A percentile compares a stretch with the other conserved stretches of the same genome.
Evolutionary conservation across 306 rosid species (phyloP).

Genomic region (Malus sylvestris): DNA sequence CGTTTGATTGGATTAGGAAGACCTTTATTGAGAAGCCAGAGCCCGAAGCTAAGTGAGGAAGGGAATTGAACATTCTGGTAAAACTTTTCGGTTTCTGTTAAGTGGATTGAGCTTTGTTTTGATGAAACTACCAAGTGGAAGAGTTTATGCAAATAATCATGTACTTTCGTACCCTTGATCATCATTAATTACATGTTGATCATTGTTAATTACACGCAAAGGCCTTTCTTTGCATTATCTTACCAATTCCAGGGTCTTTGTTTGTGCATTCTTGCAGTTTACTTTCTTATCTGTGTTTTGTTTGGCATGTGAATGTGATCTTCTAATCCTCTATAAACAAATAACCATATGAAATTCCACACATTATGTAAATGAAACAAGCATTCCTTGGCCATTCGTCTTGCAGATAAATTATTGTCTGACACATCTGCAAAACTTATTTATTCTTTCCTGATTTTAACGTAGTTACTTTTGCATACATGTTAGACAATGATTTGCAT

Average conservation of each 20-base stretch:
- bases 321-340: too few relatives aligned
- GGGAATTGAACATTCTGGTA: slow-evolving; percentile 10
- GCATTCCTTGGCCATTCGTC: too few relatives aligned
- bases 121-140: slow-evolving; percentile 1
- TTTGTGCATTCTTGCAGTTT: not conserved
- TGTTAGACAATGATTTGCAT: not conserved
- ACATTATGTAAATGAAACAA: not conserved
- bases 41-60: slow-evolving; percentile 42
- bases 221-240: not conserved
- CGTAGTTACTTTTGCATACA: not conserved
- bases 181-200: not conserved
- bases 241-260: not conserved
- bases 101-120: not conserved
- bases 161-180: slow-evolving; percentile 1
- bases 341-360: not conserved
- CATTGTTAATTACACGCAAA: slow-evolving; percentile 12
- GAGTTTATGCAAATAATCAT: slow-evolving; percentile 21
- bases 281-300: not conserved
- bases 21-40: slow-evolving; percentile 67
- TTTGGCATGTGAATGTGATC: too few relatives aligned
- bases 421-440: fast-evolving
- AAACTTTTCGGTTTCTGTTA: slow-evolving; percentile 14
- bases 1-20: slow-evolving; percentile 72
- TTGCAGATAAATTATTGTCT: too few relatives aligned
- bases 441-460: too few relatives aligned